Base-by-base conservation (phyloP, 257 asterid genomes). In the Leonotis leonurus region DNA sequence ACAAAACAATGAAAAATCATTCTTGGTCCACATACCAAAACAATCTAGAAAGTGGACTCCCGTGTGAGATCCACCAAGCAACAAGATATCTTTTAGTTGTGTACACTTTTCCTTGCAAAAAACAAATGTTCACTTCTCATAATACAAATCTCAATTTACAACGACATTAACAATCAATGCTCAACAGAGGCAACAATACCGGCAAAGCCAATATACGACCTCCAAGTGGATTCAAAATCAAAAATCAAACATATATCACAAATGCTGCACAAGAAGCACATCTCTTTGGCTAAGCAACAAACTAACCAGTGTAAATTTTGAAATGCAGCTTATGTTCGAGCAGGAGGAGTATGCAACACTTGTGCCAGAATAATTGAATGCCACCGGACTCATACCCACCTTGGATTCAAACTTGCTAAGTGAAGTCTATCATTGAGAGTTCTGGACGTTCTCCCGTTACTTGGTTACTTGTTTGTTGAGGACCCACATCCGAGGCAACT, bases 351-450 rank as follows among this genome's bases (percentile, higher is more conserved):
- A n/a, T n/a, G n/a, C n/a, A n/a, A n/a, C n/a, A n/a, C n/a, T 25
- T 2, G 1, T 14, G 6, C 53, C 66, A 7, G 39, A 18, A 6
- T 13, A 30, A 5, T 16, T 54, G 35, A 24, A 69, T 30, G 14
- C 13, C 50, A 41, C 26, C 9, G 3, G 48, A n/a, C 54, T 35
- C n/a, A 8, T 13, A 49, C 56, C 5, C n/a, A 12, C 8, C 6
- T 45, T 45, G 30, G 35, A 24, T 36, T 46, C 0, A 44, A 21
- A 60, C 60, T 51, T 56, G 70, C 85, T 69, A 90, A 49, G 93
- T 76, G 77, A 87, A 90, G 72, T 83, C 90, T 6, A 85, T 80
- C 96, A 88, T 86, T 8, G 75, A 62, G 49, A 73, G 85, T 41
- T 83, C 96, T 20, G 73, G 64, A 35, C 83, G 78, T 24, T 60